Evolutionary conservation across 139 green algal genomes (phyloP).

Genomic region (Closterium sp.): DNA sequence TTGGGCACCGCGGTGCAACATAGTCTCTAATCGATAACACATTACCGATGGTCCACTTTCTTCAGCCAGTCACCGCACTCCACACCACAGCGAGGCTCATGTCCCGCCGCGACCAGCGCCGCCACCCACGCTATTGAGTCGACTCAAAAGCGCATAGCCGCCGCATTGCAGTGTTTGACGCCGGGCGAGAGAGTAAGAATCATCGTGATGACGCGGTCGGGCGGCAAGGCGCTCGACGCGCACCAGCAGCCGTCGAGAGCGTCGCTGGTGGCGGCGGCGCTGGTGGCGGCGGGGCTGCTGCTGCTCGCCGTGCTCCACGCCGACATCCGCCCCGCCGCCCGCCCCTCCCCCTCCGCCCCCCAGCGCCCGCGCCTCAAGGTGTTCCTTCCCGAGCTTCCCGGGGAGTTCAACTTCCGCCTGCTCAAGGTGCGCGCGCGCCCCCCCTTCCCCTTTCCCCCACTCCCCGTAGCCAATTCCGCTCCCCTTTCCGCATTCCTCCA

Average conservation of each 20-base stretch:
- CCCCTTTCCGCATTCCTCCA: not conserved
- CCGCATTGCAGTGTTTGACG: too few species aligned
- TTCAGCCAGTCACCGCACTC: too few species aligned
- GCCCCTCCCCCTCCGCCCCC: not conserved
- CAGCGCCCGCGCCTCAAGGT: not conserved
- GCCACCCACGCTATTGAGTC: too few species aligned
- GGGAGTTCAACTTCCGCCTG: not conserved
- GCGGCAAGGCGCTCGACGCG: not conserved
- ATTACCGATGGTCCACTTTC: too few species aligned
- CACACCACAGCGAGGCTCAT: too few species aligned
- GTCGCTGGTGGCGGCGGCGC: not conserved
- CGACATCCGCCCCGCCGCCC: not conserved
- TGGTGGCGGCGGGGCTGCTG: not conserved
- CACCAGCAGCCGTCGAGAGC: not conserved
- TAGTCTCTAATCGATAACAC: too few species aligned
- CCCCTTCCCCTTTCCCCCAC: too few species aligned
- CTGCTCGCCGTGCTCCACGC: conserved; percentile 2
- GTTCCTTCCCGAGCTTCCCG: not conserved
- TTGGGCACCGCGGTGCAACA: too few species aligned
- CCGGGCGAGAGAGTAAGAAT: not conserved
- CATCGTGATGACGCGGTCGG: not conserved
- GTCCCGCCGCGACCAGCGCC: too few species aligned
- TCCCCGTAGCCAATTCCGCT: too few species aligned
- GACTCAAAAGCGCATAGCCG: too few species aligned
- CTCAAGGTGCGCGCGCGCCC: not conserved